Evolutionary conservation across 192 early-diverging fungal genomes (phyloP).

Genomic region (Mycoemilia scoparia): DNA sequence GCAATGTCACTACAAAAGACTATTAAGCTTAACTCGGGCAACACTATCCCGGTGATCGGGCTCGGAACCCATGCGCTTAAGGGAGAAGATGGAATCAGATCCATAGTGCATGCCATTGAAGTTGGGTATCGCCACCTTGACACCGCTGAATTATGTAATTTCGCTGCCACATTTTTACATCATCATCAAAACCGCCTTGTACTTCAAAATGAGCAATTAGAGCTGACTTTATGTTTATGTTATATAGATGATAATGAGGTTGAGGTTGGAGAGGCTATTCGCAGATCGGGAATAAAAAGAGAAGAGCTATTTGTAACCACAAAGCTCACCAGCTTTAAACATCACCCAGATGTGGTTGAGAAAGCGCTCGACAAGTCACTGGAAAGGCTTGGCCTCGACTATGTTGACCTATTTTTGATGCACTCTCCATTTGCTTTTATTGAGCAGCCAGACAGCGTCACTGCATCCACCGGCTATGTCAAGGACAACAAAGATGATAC

Average conservation of each 20-base stretch:
- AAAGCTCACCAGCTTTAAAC: slow-evolving; percentile 50
- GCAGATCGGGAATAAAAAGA: slow-evolving; percentile 38
- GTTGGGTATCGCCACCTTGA: slow-evolving; percentile 59
- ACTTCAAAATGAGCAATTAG: no score
- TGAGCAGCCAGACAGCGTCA: slow-evolving; percentile 7
- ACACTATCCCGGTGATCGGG: slow-evolving; percentile 40
- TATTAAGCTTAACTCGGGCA: slow-evolving; percentile 52
- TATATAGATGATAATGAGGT: slow-evolving; percentile 59
- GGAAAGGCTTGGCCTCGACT: slow-evolving; percentile 44
- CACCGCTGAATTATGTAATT: slow-evolving; percentile 41
- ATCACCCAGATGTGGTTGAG: slow-evolving; percentile 41
- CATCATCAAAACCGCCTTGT: no score
- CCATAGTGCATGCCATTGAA: slow-evolving; percentile 37
- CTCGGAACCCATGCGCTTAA: slow-evolving; percentile 51
- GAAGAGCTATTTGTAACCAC: slow-evolving; percentile 62
- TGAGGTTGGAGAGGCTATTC: slow-evolving; percentile 60
- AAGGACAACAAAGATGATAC: slow-evolving; percentile 18
- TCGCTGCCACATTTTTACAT: no score
- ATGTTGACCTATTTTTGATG: slow-evolving; percentile 69
- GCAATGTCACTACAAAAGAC: no score
- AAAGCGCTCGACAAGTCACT: slow-evolving; percentile 44
- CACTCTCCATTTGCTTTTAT: slow-evolving; percentile 65
- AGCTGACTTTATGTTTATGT: no score
- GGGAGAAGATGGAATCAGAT: slow-evolving; percentile 28
- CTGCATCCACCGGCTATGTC: slow-evolving; percentile 13